Conservation (phyloP, 1,139 yeast genomes). For the Hansenula sp. region DNA sequence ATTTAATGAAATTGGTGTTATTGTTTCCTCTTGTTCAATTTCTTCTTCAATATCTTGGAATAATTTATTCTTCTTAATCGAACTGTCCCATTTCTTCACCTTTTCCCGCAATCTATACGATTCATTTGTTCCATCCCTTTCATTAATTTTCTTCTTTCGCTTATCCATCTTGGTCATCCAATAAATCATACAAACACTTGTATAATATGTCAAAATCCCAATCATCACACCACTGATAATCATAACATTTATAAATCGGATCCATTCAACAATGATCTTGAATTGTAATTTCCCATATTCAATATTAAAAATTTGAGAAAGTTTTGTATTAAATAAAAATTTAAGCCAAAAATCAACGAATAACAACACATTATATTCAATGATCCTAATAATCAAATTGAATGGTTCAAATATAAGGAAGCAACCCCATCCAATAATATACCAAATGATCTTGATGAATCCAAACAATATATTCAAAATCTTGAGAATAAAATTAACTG, state of each 20-base stretch:
- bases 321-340: conserved; percentile 13
- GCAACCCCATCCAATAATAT: neutral
- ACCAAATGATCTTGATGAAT: neutral
- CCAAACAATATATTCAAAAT: too few relatives aligned
- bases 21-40: neutral
- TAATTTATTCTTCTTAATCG: neutral
- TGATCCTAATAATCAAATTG: conserved; percentile 10
- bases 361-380: conserved; percentile 16
- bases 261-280: conserved; percentile 17
- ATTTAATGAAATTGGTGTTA: neutral
- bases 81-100: too few relatives aligned
- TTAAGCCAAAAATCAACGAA: conserved; percentile 17
- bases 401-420: conserved; percentile 16
- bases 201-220: conserved; percentile 19
- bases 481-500: too few relatives aligned
- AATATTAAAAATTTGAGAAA: conserved; percentile 10
- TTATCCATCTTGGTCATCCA: conserved; percentile 17
- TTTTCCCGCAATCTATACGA: too few relatives aligned
- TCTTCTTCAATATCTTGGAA: neutral
- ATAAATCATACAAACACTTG: conserved; percentile 14
- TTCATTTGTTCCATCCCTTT: neutral
- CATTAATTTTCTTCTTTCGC: too few relatives aligned
- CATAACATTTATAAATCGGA: conserved; percentile 19
- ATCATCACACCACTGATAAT: conserved; percentile 16
- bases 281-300: conserved; percentile 14